A percentile compares a stretch with the other conserved stretches of the same genome.
These are phyloP conservation scores for Cercospora sojina DNA, from an alignment of 2,329 filamentous ascomycete genomes.

Conservation along the genomic window DNA sequence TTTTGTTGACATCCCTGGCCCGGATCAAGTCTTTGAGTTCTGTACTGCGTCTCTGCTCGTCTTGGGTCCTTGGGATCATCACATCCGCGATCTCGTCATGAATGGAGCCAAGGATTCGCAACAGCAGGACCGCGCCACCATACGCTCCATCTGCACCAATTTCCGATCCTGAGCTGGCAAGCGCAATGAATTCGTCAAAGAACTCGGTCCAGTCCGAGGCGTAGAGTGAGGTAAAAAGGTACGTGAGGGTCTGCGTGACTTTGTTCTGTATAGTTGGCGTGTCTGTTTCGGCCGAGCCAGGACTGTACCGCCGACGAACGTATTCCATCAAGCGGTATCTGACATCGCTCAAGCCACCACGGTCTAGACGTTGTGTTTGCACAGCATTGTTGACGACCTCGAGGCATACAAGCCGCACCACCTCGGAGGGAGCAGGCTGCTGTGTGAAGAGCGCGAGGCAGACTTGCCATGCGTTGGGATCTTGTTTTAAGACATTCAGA, in stretches of 20 bases:
- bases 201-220: conserved; percentile 83
- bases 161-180: conserved; percentile 64
- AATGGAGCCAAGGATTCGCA: conserved; percentile 82
- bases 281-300: conserved; percentile 59
- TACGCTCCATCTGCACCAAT: conserved; percentile 62
- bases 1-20: conserved; percentile 80
- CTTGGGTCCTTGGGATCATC: conserved; percentile 72
- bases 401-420: conserved; percentile 83
- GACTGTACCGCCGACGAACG: conserved; percentile 71
- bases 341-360: conserved; percentile 69
- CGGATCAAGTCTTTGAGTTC: conserved; percentile 89
- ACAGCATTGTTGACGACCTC: conserved; percentile 93
- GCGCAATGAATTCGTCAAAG: conserved; percentile 80
- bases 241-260: conserved; percentile 91
- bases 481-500: conserved; percentile 71
- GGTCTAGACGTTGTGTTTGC: conserved; percentile 73
- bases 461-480: conserved; percentile 85
- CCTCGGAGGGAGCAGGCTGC: conserved; percentile 71
- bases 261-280: conserved; percentile 86
- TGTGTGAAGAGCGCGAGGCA: conserved; percentile 84
- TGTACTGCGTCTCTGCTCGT: conserved; percentile 80
- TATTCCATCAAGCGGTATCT: conserved; percentile 82
- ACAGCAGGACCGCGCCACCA: conserved; percentile 77
- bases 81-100: conserved; percentile 98
- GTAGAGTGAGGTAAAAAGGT: conserved; percentile 86